A percentile compares a stretch with the other conserved stretches of the same genome.
phyloP scores from a whole-genome alignment of 495 filamentous ascomycete species.

The Neurospora sp. region DNA sequence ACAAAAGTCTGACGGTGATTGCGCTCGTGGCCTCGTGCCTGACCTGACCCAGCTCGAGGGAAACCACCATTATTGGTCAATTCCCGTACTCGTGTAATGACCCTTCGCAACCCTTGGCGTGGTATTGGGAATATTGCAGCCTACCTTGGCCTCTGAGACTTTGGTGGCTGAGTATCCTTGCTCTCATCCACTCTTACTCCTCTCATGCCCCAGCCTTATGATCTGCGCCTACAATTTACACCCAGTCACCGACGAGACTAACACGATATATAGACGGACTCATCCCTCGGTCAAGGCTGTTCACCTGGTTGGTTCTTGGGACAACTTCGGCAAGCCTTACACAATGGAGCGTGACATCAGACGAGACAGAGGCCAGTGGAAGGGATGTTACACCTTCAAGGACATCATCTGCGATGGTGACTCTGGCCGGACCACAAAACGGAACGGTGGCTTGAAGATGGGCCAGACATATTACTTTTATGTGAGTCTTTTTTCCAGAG shows the following conservation, averaged over 20 bases:
- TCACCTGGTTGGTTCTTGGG: conserved; percentile 83
- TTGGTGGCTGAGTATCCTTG: not conserved
- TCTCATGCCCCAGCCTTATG: not conserved
- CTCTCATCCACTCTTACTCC: not conserved
- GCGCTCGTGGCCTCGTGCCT: not conserved
- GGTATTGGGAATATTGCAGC: not conserved
- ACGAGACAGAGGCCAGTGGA: conserved; percentile 64
- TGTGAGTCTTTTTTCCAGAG: conserved; percentile 40
- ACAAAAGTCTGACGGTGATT: not conserved
- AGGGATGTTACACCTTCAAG: conserved; percentile 73
- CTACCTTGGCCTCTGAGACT: not conserved
- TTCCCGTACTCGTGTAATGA: not conserved
- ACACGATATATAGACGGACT: conserved; percentile 44
- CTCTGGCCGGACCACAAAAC: conserved; percentile 40
- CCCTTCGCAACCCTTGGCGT: not conserved
- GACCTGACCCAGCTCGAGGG: not conserved
- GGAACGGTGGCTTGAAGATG: conserved; percentile 78
- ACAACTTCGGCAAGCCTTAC: conserved; percentile 74
- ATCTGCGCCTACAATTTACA: not conserved
- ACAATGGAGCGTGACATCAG: conserved; percentile 67
- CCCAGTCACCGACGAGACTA: not conserved
- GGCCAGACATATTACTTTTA: conserved; percentile 93
- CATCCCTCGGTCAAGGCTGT: conserved; percentile 58
- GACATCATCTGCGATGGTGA: conserved; percentile 78
- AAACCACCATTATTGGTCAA: not conserved